Evolutionary conservation across 768 basidiomycete species (phyloP).

Genomic region (Clitopilus passeckerianus): DNA sequence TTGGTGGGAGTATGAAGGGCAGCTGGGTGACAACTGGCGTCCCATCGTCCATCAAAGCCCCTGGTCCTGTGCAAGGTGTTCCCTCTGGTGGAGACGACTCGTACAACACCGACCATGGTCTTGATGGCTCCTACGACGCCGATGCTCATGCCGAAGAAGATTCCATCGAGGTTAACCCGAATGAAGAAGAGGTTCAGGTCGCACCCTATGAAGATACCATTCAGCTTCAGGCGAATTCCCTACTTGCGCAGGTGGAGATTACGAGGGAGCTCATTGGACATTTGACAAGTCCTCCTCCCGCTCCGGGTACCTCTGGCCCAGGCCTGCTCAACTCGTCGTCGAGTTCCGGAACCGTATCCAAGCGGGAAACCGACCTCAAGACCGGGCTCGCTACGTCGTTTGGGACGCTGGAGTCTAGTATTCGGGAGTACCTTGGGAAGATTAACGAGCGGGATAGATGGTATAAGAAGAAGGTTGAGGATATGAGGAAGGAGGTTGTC

Average conservation of each 20-base stretch:
- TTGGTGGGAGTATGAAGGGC: slow-evolving; percentile 12
- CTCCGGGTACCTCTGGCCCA: not conserved
- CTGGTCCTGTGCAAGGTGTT: not conserved
- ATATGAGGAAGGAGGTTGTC: slow-evolving; percentile 56
- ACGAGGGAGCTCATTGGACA: slow-evolving; percentile 59
- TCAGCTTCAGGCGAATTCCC: slow-evolving; percentile 65
- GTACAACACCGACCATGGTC: not conserved
- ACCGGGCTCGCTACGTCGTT: slow-evolving; percentile 40
- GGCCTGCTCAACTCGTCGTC: slow-evolving; percentile 15
- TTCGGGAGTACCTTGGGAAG: slow-evolving; percentile 70
- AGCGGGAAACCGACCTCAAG: slow-evolving; percentile 9
- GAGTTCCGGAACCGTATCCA: slow-evolving; percentile 11
- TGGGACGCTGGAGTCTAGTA: slow-evolving; percentile 45
- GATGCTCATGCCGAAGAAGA: slow-evolving; percentile 17
- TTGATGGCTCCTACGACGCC: slow-evolving; percentile 9
- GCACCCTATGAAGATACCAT: slow-evolving; percentile 56
- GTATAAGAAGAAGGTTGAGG: slow-evolving; percentile 61
- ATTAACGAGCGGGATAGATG: slow-evolving; percentile 75
- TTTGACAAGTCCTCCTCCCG: slow-evolving; percentile 13
- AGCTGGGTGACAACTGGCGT: slow-evolving; percentile 10
- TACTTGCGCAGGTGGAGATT: slow-evolving; percentile 74
- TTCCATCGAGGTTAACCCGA: slow-evolving; percentile 41
- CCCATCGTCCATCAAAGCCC: not conserved
- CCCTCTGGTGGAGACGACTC: slow-evolving; percentile 10
- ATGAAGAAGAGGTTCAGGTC: slow-evolving; percentile 23